A percentile compares a stretch with the other conserved stretches of the same genome.
phyloP scores from a whole-genome alignment of 2,329 filamentous ascomycete genomes.

The Calonectria crousiana region DNA sequence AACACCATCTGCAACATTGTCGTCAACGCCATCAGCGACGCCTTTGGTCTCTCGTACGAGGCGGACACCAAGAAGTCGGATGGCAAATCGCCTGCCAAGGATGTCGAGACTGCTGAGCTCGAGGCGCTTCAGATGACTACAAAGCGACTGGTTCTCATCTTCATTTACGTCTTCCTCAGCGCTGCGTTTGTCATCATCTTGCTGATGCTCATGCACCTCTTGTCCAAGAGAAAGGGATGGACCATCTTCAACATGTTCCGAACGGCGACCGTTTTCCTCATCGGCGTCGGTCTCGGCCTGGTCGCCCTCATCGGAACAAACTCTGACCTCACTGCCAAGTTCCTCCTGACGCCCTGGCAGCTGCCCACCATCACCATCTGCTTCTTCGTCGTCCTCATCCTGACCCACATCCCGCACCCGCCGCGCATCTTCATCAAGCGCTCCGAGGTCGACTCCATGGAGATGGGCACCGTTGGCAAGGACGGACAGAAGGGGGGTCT shows the following conservation, averaged over 20 bases:
- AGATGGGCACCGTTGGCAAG: background rate
- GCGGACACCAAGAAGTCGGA: background rate
- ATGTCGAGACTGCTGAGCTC: background rate
- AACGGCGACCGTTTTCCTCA: conserved; percentile 11
- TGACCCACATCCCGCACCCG: conserved; percentile 47
- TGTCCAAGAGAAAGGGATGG: conserved; percentile 20
- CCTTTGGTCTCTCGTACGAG: conserved; percentile 17
- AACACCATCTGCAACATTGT: background rate
- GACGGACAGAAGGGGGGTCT: background rate
- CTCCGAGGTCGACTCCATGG: conserved; percentile 2
- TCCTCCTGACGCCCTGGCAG: conserved; percentile 19
- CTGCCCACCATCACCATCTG: conserved; percentile 20
- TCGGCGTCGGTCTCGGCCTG: conserved; percentile 15
- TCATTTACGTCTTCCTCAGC: conserved; percentile 22
- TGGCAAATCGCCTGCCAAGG: background rate
- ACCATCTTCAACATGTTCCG: conserved; percentile 25
- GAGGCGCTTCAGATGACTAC: background rate
- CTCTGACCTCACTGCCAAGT: background rate
- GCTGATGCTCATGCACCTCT: conserved; percentile 23
- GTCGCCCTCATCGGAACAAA: conserved; percentile 19
- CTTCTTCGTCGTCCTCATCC: conserved; percentile 32
- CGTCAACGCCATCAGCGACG: conserved; percentile 15
- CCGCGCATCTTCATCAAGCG: conserved; percentile 20
- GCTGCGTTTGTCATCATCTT: conserved; percentile 19
- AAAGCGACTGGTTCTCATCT: conserved; percentile 13